phyloP scores from a whole-genome alignment of 257 asterid genomes.

The Jacaranda mimosifolia region DNA sequence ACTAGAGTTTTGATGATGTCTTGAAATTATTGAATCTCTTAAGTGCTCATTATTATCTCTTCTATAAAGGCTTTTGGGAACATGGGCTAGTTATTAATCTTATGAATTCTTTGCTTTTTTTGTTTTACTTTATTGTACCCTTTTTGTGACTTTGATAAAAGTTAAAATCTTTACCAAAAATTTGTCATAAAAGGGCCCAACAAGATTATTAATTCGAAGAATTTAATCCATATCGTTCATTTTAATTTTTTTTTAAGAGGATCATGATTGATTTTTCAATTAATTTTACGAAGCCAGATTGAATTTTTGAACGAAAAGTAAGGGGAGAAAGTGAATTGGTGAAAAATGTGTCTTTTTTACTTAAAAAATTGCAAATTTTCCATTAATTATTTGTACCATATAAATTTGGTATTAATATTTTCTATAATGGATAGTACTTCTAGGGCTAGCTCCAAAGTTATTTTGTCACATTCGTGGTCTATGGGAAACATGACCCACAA shows the following conservation, averaged over 20 bases:
- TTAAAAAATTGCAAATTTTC: not conserved
- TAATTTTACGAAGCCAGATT: no score
- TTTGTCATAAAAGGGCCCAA: constrained; percentile 32
- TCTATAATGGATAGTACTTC: not conserved
- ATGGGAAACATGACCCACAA: not conserved
- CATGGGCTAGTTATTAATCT: constrained; percentile 60
- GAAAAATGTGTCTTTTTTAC: not conserved
- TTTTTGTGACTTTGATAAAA: constrained; percentile 45
- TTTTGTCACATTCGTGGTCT: not conserved
- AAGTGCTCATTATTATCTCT: constrained; percentile 49
- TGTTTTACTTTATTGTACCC: constrained; percentile 23
- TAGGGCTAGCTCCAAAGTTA: not conserved
- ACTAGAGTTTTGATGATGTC: constrained; percentile 58
- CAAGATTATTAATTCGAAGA: not conserved
- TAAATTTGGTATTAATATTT: not conserved
- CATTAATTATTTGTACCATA: not conserved
- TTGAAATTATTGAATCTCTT: constrained; percentile 56
- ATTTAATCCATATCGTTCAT: not conserved
- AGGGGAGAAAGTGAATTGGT: not conserved
- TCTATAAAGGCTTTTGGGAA: constrained; percentile 61
- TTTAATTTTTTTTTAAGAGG: not conserved
- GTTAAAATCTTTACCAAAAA: constrained; percentile 43
- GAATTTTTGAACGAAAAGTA: not conserved
- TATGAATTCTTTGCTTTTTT: constrained; percentile 43
- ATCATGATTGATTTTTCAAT: no score